A percentile compares a stretch with the other conserved stretches of the same genome.
These are phyloP conservation scores for Rhizopogon sp. DNA, from an alignment of 768 basidiomycete genomes.

Conservation along the genomic window DNA sequence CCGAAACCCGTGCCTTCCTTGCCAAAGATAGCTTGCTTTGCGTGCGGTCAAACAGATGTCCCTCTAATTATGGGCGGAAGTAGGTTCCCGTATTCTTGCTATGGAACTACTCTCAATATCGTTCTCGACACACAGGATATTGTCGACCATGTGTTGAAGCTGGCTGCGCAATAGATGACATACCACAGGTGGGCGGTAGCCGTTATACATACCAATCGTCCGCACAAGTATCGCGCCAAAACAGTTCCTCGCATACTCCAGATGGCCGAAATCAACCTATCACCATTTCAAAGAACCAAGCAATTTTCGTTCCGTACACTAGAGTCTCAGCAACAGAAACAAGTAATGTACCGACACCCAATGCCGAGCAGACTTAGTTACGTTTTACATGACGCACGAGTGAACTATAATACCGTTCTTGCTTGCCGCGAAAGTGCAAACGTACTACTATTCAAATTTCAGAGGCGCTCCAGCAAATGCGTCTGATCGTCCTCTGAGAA, in stretches of 20 bases:
- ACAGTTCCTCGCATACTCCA: background rate
- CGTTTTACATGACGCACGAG: background rate
- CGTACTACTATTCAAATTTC: too few relatives aligned
- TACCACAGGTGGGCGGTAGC: constrained; percentile 15
- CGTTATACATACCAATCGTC: background rate
- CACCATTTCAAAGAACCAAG: background rate
- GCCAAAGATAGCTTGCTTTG: constrained; percentile 46
- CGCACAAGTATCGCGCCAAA: background rate
- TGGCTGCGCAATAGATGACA: constrained; percentile 35
- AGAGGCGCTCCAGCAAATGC: too few relatives aligned
- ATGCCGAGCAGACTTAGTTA: constrained; percentile 3
- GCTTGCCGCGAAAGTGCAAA: too few relatives aligned
- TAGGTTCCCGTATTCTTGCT: constrained; percentile 31
- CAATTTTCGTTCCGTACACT: background rate
- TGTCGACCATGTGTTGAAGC: constrained; percentile 64
- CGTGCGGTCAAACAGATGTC: constrained; percentile 64
- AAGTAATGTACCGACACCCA: background rate
- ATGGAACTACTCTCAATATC: background rate
- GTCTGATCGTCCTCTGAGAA: too few relatives aligned
- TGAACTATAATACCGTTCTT: too few relatives aligned
- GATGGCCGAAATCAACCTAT: background rate
- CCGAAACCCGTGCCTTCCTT: constrained; percentile 30
- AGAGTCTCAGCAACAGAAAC: background rate
- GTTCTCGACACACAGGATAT: constrained; percentile 39
- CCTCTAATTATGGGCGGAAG: constrained; percentile 74